A percentile compares a stretch with the other conserved stretches of the same genome.
phyloP scores from a whole-genome alignment of 306 rosid genomes.

The Medicago truncatula region DNA sequence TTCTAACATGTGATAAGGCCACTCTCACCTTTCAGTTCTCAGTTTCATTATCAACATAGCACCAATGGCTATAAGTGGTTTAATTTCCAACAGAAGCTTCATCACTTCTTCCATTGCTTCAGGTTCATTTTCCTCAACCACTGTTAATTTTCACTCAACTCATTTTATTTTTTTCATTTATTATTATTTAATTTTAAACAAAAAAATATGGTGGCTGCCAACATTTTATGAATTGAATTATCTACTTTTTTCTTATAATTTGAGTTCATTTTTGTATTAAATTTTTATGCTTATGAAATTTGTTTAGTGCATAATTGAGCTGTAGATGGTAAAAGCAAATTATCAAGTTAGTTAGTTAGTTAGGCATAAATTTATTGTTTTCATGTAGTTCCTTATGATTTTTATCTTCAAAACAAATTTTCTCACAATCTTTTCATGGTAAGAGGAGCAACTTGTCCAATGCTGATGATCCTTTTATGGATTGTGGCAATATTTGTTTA shows the following conservation, averaged over 20 bases:
- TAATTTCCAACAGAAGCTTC: constrained; percentile 65
- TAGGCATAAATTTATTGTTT: too few relatives aligned
- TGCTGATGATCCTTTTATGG: constrained; percentile 14
- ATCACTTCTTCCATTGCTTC: constrained; percentile 64
- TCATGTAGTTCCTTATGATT: too few relatives aligned
- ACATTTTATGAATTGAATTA: constrained; percentile 20
- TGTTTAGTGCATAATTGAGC: neutral
- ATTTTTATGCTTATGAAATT: neutral
- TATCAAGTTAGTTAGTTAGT: too few relatives aligned
- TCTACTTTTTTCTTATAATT: constrained; percentile 9
- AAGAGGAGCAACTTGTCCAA: neutral
- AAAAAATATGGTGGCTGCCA: neutral
- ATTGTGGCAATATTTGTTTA: constrained; percentile 21
- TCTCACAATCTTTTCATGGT: neutral
- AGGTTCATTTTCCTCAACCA: constrained; percentile 41
- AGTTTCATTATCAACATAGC: constrained; percentile 11
- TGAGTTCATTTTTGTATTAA: neutral
- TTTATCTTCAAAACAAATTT: neutral
- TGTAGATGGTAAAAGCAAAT: neutral
- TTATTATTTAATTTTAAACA: neutral
- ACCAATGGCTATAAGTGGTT: constrained; percentile 71
- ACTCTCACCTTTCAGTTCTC: neutral
- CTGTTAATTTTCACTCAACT: neutral
- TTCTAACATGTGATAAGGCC: neutral
- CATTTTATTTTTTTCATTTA: neutral